Conservation (phyloP, 176 grass and related monocot genomes). For the Ensete glaucum region DNA sequence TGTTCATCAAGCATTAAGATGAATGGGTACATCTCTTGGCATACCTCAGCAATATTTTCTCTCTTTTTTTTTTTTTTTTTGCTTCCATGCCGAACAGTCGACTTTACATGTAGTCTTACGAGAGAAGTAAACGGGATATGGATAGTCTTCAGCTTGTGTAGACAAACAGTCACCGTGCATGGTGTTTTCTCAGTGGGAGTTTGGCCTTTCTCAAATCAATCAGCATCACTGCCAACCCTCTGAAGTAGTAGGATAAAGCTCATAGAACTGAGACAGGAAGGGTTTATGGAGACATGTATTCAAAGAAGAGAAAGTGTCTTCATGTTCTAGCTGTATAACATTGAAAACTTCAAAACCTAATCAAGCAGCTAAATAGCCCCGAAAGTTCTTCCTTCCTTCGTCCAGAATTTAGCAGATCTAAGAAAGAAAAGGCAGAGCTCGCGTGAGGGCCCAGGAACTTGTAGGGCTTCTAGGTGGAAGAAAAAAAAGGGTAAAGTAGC, state of each 20-base stretch:
- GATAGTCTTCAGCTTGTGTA: background rate
- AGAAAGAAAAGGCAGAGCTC: background rate
- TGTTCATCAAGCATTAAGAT: background rate
- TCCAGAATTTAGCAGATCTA: conserved; percentile 26
- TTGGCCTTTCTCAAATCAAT: conserved; percentile 20
- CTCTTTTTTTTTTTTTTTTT: background rate
- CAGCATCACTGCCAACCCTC: conserved; percentile 7
- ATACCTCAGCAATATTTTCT: background rate
- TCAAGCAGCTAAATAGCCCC: background rate
- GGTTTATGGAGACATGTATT: background rate
- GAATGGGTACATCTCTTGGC: background rate
- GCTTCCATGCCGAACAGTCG: background rate
- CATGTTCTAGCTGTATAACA: background rate
- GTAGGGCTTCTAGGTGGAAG: too few relatives aligned
- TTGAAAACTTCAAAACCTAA: conserved; percentile 4
- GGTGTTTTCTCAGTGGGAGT: background rate
- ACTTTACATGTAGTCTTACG: background rate
- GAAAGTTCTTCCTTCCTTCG: conserved; percentile 32
- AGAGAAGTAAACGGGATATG: background rate
- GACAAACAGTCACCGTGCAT: background rate
- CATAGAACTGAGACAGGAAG: background rate
- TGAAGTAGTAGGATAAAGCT: background rate
- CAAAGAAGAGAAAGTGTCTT: background rate
- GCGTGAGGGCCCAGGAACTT: background rate
- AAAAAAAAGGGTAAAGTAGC: too few relatives aligned